Percentiles rank a stretch among this genome's conserved stretches.
These are phyloP conservation scores for Colletotrichum karsti DNA, from an alignment of 2,329 filamentous ascomycete species.

Conservation along the genomic window DNA sequence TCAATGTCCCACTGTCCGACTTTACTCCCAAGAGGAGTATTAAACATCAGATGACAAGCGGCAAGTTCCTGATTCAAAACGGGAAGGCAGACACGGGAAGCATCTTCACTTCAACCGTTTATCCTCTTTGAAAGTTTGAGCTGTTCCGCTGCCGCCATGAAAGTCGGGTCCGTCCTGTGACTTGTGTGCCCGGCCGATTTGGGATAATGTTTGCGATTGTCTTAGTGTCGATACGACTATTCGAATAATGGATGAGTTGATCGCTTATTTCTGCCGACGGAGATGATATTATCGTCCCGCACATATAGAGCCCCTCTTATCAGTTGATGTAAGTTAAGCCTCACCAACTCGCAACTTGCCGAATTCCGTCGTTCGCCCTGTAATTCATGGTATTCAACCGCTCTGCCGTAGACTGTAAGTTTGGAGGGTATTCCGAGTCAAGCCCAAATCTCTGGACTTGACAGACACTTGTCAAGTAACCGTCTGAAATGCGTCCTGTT, in stretches of 20 bases:
- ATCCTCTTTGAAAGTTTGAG: neutral
- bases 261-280: too few relatives aligned
- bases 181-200: neutral
- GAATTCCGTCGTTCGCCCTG: neutral
- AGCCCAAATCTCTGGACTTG: neutral
- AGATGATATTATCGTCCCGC: too few relatives aligned
- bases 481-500: neutral
- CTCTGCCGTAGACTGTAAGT: neutral
- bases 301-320: too few relatives aligned
- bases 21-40: neutral
- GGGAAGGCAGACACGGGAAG: neutral
- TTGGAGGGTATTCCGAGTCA: neutral
- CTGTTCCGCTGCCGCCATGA: neutral
- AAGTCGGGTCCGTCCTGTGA: neutral
- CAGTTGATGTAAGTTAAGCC: too few relatives aligned
- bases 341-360: neutral
- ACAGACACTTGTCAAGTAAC: slow-evolving; percentile 12
- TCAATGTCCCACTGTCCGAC: neutral
- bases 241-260: neutral
- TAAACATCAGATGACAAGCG: slow-evolving; percentile 13
- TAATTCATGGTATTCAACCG: neutral
- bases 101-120: neutral
- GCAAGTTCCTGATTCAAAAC: neutral
- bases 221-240: neutral
- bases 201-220: neutral